Conservation (phyloP, 169 alveolate species). For the Eimeria praecox region DNA sequence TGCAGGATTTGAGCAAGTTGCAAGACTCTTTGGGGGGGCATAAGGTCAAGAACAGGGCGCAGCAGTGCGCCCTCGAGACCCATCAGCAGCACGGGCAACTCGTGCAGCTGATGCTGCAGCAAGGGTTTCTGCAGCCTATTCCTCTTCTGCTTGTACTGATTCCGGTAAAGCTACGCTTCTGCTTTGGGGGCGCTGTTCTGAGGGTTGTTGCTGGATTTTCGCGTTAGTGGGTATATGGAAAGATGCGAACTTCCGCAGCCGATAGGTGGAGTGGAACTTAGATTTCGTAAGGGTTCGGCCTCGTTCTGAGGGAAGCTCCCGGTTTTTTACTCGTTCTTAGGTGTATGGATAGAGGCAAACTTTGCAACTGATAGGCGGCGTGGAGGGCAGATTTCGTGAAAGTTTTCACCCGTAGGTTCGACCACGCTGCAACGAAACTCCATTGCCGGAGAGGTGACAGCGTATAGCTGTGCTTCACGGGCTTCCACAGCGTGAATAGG, state of each 20-base stretch:
- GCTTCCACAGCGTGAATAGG: neutral
- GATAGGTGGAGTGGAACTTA: too few species aligned
- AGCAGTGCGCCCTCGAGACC: neutral
- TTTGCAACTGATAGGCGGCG: neutral
- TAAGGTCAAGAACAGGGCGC: neutral
- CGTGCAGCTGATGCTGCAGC: neutral
- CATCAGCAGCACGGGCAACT: neutral
- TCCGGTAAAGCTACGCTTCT: neutral
- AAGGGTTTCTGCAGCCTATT: neutral
- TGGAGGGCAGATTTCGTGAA: neutral
- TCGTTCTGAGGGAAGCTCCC: neutral
- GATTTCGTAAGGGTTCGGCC: too few species aligned
- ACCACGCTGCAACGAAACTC: neutral
- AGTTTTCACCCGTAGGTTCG: neutral
- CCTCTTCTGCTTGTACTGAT: neutral
- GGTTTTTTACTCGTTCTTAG: neutral
- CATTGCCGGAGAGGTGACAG: neutral
- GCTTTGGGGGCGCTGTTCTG: too few species aligned
- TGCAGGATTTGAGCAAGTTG: neutral
- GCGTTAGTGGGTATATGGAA: too few species aligned
- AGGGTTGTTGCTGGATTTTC: too few species aligned
- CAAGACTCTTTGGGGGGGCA: neutral
- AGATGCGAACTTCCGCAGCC: too few species aligned
- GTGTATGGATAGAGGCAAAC: neutral
- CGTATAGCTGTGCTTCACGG: neutral